These are phyloP conservation scores for Trypanosoma lewisi DNA, from an alignment of 208 protist species.

Conservation along the genomic window DNA sequence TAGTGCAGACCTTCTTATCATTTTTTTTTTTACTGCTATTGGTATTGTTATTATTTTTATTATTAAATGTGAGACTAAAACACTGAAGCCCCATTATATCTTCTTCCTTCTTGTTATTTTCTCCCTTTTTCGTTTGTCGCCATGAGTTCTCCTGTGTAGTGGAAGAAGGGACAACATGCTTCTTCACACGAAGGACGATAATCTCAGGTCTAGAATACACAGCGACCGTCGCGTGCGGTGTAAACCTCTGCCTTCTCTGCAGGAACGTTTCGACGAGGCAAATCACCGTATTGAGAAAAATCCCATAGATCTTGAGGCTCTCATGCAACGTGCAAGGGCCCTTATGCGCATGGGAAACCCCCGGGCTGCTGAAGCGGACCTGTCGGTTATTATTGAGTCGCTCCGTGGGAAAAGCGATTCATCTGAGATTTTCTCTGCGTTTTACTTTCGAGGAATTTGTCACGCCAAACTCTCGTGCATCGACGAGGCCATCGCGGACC, in stretches of 20 bases:
- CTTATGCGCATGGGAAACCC: conserved; percentile 41
- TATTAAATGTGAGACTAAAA: no score
- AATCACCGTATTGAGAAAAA: conserved; percentile 26
- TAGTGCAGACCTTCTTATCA: no score
- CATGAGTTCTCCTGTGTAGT: background rate
- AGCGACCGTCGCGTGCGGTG: background rate
- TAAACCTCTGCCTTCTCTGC: conserved; percentile 21
- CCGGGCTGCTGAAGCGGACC: conserved; percentile 37
- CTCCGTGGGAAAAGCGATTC: conserved; percentile 9
- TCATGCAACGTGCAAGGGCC: conserved; percentile 37
- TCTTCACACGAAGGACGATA: conserved; percentile 8
- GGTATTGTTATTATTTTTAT: background rate
- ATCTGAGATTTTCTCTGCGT: conserved; percentile 2
- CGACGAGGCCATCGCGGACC: conserved; percentile 62
- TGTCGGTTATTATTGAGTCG: conserved; percentile 32
- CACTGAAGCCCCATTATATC: background rate
- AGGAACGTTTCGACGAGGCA: conserved; percentile 35
- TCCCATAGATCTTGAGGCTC: conserved; percentile 19
- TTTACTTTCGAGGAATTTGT: conserved; percentile 57
- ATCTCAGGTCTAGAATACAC: background rate
- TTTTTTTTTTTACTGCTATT: background rate
- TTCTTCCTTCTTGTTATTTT: background rate
- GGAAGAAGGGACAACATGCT: conserved; percentile 6
- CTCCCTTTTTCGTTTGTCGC: background rate
- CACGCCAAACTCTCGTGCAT: conserved; percentile 44